Evolutionary conservation across 2,329 filamentous ascomycete genomes (phyloP).

Genomic region (Penicillium psychrosexuale): DNA sequence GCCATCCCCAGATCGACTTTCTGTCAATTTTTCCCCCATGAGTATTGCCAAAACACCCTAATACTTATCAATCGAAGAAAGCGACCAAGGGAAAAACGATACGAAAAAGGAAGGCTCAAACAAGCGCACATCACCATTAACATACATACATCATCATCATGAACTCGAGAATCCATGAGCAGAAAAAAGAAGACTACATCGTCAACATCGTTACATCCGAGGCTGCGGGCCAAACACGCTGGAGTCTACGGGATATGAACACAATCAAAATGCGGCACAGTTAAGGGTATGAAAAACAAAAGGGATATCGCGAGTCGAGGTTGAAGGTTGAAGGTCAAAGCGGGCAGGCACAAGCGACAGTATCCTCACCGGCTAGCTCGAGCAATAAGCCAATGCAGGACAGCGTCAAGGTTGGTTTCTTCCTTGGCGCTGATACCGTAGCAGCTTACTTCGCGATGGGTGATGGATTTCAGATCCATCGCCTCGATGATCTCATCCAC

Average conservation of each 20-base stretch:
- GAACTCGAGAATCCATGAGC: background rate
- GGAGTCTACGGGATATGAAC: slow-evolving; percentile 24
- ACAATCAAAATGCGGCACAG: slow-evolving; percentile 13
- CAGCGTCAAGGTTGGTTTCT: slow-evolving; percentile 96
- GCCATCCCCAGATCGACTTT: background rate
- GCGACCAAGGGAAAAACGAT: background rate
- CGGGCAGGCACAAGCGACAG: background rate
- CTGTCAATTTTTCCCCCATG: background rate
- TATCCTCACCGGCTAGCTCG: slow-evolving; percentile 68
- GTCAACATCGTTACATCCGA: slow-evolving; percentile 52
- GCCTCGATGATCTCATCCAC: slow-evolving; percentile 95
- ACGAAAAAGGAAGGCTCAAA: slow-evolving; percentile 6
- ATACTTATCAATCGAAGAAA: background rate
- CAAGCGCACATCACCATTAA: slow-evolving; percentile 3
- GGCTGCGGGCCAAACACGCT: slow-evolving; percentile 34
- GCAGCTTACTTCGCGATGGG: slow-evolving; percentile 91
- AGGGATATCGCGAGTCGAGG: slow-evolving; percentile 9
- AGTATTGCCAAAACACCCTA: background rate
- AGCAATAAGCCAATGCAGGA: slow-evolving; percentile 93
- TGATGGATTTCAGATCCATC: slow-evolving; percentile 83
- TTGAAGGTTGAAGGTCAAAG: background rate
- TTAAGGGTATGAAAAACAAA: slow-evolving; percentile 10
- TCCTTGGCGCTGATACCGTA: slow-evolving; percentile 99
- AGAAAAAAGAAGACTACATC: slow-evolving; percentile 30
- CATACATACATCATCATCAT: slow-evolving; percentile 9